phyloP scores from a whole-genome alignment of 2,329 filamentous ascomycete genomes.

The Sarocladiaceae sp. region DNA sequence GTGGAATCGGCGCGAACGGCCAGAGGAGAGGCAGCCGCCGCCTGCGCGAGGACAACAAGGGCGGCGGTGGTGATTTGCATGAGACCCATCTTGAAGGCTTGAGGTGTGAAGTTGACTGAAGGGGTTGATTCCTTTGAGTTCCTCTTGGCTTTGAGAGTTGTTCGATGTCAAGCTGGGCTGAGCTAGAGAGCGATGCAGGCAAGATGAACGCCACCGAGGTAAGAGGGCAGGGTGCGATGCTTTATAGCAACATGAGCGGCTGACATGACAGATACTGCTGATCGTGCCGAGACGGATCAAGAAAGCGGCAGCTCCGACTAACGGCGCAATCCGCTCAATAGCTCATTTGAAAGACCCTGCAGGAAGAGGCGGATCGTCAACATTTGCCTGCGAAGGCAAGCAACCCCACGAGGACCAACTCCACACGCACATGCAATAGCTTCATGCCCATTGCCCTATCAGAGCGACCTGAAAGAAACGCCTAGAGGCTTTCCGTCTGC shows the following conservation, averaged over 20 bases:
- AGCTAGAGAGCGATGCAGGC: background rate
- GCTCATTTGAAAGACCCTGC: too few relatives aligned
- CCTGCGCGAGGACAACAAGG: conserved; percentile 19
- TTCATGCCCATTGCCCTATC: conserved; percentile 4
- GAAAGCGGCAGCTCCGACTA: too few relatives aligned
- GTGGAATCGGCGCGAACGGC: conserved; percentile 15
- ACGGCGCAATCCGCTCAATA: too few relatives aligned
- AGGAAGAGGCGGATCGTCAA: too few relatives aligned
- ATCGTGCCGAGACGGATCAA: background rate
- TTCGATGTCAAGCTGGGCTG: background rate
- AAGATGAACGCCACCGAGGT: background rate
- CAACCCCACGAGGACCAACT: too few relatives aligned
- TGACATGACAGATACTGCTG: background rate
- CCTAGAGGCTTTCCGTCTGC: too few relatives aligned
- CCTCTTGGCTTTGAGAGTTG: background rate
- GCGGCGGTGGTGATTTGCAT: conserved; percentile 11
- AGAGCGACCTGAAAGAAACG: background rate
- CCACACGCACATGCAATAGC: too few relatives aligned
- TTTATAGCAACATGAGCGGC: conserved; percentile 1
- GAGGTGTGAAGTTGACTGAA: conserved; percentile 2
- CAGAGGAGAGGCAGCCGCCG: conserved; percentile 22
- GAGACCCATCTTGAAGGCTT: conserved; percentile 13
- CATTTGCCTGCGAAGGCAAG: too few relatives aligned
- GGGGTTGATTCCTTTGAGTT: background rate
- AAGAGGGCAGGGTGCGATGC: background rate